A percentile compares a stretch with the other conserved stretches of the same genome.
Evolutionary conservation across 805 yeast species (phyloP).

Genomic region (Limtongia smithiae): DNA sequence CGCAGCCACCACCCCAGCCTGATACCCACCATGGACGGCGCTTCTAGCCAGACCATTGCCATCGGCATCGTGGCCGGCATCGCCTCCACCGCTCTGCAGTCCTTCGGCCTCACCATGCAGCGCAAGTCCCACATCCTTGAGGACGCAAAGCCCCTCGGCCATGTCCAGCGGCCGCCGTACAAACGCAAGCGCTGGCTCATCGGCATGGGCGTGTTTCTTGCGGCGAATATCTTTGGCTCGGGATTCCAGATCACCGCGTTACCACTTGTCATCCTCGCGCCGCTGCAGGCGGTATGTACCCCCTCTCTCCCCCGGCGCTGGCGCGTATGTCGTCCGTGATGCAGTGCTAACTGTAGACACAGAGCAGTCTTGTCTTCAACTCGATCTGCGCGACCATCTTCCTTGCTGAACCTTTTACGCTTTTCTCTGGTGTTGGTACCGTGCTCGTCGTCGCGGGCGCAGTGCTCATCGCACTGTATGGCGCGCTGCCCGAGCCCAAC

Average conservation of each 20-base stretch:
- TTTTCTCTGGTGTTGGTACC: constrained; percentile 59
- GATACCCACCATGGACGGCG: constrained; percentile 21
- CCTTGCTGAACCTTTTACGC: constrained; percentile 65
- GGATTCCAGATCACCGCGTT: constrained; percentile 78
- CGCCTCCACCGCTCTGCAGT: constrained; percentile 71
- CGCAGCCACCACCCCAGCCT: too few relatives aligned
- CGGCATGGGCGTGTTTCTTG: constrained; percentile 67
- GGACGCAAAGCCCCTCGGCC: constrained; percentile 35
- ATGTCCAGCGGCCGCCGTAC: constrained; percentile 39
- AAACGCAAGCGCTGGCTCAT: constrained; percentile 59
- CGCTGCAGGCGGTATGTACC: constrained; percentile 63
- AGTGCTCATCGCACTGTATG: constrained; percentile 68
- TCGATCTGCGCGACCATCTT: constrained; percentile 66
- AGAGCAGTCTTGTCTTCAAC: constrained; percentile 74
- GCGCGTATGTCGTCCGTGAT: not conserved
- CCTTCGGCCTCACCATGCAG: constrained; percentile 78
- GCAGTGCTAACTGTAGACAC: not conserved
- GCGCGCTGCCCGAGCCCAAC: constrained; percentile 54
- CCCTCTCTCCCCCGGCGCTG: not conserved
- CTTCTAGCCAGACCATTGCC: constrained; percentile 27
- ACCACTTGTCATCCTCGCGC: constrained; percentile 75
- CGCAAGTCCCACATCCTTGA: constrained; percentile 66
- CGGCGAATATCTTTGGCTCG: constrained; percentile 75
- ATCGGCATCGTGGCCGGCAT: constrained; percentile 46
- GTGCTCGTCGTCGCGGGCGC: constrained; percentile 69